Percentiles rank a stretch among this genome's conserved stretches.
These are phyloP conservation scores for Ehretia macrophylla DNA, from an alignment of 257 asterid genomes.

Conservation along the genomic window DNA sequence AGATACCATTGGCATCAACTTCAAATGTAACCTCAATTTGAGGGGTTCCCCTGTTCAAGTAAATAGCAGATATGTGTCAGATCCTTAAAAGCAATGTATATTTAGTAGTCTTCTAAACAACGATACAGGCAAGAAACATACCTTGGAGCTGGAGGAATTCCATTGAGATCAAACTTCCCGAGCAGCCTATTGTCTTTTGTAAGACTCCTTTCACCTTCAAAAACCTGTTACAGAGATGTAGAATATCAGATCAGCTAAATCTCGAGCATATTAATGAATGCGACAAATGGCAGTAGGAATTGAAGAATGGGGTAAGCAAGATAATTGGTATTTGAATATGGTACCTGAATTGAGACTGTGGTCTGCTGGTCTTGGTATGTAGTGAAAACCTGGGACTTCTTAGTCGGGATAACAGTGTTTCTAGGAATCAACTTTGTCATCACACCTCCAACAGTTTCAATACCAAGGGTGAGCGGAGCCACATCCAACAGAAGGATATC, in stretches of 20 bases:
- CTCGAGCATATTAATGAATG: neutral
- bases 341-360: conserved; percentile 84
- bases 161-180: conserved; percentile 84
- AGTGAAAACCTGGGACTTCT: conserved; percentile 92
- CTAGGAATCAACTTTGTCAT: conserved; percentile 99
- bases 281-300: neutral
- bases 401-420: conserved; percentile 91
- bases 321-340: neutral
- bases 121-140: conserved; percentile 6
- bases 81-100: no score
- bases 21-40: conserved; percentile 94
- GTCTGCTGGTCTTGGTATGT: conserved; percentile 99
- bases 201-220: conserved; percentile 93
- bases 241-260: neutral
- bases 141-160: conserved; percentile 98
- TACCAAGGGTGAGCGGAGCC: conserved; percentile 92
- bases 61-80: neutral
- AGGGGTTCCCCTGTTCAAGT: conserved; percentile 76
- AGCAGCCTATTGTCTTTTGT: conserved; percentile 91
- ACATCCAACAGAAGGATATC: conserved; percentile 94
- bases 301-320: neutral
- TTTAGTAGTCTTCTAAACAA: no score
- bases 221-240: conserved; percentile 47
- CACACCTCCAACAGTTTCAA: conserved; percentile 97
- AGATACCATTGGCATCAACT: conserved; percentile 89